Conservation (phyloP, 208 protist species). For the Leptomonas seymouri region DNA sequence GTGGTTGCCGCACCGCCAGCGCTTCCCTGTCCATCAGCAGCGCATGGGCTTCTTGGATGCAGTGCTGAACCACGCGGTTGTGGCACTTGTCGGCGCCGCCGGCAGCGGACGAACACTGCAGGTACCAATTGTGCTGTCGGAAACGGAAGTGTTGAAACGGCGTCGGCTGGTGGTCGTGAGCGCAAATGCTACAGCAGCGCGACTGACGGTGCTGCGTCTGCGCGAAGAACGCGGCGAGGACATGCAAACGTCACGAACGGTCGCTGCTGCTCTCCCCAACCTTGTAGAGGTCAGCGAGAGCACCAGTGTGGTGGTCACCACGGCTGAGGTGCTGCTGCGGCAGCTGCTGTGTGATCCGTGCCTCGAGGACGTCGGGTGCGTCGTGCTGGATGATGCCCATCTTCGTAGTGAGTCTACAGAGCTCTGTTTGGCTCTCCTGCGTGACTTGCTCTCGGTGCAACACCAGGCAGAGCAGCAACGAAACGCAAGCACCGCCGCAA, state of each 20-base stretch:
- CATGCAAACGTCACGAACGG: slow-evolving; percentile 35
- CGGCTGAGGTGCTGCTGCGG: slow-evolving; percentile 78
- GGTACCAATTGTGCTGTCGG: slow-evolving; percentile 77
- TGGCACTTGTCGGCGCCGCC: slow-evolving; percentile 58
- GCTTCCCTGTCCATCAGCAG: slow-evolving; percentile 75
- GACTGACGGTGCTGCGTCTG: slow-evolving; percentile 63
- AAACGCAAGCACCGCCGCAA: background rate
- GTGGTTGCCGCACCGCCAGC: slow-evolving; percentile 89
- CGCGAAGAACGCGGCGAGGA: slow-evolving; percentile 90
- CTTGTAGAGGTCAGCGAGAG: slow-evolving; percentile 52
- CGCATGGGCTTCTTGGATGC: slow-evolving; percentile 75
- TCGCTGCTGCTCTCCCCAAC: slow-evolving; percentile 48
- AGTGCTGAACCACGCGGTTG: slow-evolving; percentile 55
- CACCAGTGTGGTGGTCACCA: slow-evolving; percentile 77
- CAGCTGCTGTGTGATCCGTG: slow-evolving; percentile 84
- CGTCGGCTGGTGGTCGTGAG: slow-evolving; percentile 73
- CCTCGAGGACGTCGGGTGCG: slow-evolving; percentile 69
- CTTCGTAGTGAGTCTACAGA: slow-evolving; percentile 71
- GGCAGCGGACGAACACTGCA: slow-evolving; percentile 80
- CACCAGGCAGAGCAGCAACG: slow-evolving; percentile 26
- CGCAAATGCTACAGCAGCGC: slow-evolving; percentile 59
- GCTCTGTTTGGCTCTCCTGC: slow-evolving; percentile 72
- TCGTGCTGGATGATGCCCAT: slow-evolving; percentile 87
- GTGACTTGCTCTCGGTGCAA: slow-evolving; percentile 43
- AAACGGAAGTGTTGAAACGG: slow-evolving; percentile 84